Percentiles rank a stretch among this genome's conserved stretches.
These are phyloP conservation scores for Dactylonectria macrodidyma DNA, from an alignment of 2,329 filamentous ascomycete genomes.

Conservation along the genomic window DNA sequence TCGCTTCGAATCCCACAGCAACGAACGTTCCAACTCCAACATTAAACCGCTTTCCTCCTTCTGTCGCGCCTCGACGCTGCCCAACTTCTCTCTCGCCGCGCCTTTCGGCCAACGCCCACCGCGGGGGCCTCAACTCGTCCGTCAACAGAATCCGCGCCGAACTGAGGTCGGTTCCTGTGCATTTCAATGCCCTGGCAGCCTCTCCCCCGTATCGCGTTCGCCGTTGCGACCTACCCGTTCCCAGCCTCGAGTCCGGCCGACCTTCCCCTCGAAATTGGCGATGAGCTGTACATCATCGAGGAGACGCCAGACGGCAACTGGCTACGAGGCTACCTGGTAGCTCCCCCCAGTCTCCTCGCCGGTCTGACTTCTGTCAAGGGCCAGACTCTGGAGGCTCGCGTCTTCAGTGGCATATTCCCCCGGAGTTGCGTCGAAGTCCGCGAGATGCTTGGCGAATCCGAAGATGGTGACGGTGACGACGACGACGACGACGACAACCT, in stretches of 20 bases:
- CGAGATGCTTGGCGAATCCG: constrained; percentile 86
- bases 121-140: constrained; percentile 34
- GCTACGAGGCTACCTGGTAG: constrained; percentile 95
- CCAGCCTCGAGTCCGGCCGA: constrained; percentile 88
- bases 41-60: background rate
- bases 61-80: constrained; percentile 29
- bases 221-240: constrained; percentile 96
- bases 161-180: constrained; percentile 38
- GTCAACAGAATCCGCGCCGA: constrained; percentile 32
- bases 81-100: constrained; percentile 39
- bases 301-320: constrained; percentile 93
- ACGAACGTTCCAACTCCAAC: constrained; percentile 6
- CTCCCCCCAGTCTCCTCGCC: constrained; percentile 91
- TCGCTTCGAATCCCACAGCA: constrained; percentile 12
- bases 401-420: constrained; percentile 99
- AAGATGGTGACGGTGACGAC: constrained; percentile 65
- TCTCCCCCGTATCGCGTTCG: constrained; percentile 96
- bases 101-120: constrained; percentile 35
- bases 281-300: constrained; percentile 99
- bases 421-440: constrained; percentile 94
- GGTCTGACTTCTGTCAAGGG: constrained; percentile 92
- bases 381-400: constrained; percentile 93
- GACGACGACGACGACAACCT: constrained; percentile 52
- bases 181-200: constrained; percentile 93
- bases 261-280: constrained; percentile 95